phyloP scores from a whole-genome alignment of 148 eudicot species.

The Mesembryanthemum crystallinum region DNA sequence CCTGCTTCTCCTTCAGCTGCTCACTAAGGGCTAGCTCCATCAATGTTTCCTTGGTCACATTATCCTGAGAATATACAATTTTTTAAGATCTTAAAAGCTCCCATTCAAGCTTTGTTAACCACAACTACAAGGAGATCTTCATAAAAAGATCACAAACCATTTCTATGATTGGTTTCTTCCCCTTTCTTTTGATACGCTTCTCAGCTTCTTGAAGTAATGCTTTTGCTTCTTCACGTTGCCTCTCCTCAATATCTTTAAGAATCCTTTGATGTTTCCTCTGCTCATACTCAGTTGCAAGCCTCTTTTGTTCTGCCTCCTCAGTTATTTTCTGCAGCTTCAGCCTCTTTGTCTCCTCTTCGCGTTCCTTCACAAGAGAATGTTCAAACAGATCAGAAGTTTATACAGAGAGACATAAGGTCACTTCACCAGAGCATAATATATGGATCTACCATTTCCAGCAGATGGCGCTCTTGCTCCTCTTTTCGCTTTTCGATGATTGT shows the following conservation, averaged over 20 bases:
- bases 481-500: slow-evolving; percentile 88
- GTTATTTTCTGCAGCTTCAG: slow-evolving; percentile 58
- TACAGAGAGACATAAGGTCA: not conserved
- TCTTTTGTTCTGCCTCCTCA: slow-evolving; percentile 80
- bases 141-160: slow-evolving; percentile 47
- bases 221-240: slow-evolving; percentile 69
- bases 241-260: slow-evolving; percentile 67
- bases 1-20: slow-evolving; percentile 75
- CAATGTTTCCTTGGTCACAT: slow-evolving; percentile 59
- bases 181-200: slow-evolving; percentile 48
- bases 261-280: slow-evolving; percentile 71
- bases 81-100: not conserved
- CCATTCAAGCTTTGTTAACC: not conserved
- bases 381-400: not conserved
- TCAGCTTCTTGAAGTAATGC: slow-evolving; percentile 55
- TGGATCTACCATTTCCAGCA: slow-evolving; percentile 66
- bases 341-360: slow-evolving; percentile 85
- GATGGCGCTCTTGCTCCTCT: slow-evolving; percentile 91
- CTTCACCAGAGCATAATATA: not conserved
- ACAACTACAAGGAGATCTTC: not conserved
- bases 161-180: slow-evolving; percentile 64
- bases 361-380: slow-evolving; percentile 51
- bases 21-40: slow-evolving; percentile 72
- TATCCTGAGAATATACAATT: slow-evolving; percentile 4
- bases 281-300: slow-evolving; percentile 75